These are phyloP conservation scores for Centella asiatica DNA, from an alignment of 129 eudicot genomes.

Conservation along the genomic window DNA sequence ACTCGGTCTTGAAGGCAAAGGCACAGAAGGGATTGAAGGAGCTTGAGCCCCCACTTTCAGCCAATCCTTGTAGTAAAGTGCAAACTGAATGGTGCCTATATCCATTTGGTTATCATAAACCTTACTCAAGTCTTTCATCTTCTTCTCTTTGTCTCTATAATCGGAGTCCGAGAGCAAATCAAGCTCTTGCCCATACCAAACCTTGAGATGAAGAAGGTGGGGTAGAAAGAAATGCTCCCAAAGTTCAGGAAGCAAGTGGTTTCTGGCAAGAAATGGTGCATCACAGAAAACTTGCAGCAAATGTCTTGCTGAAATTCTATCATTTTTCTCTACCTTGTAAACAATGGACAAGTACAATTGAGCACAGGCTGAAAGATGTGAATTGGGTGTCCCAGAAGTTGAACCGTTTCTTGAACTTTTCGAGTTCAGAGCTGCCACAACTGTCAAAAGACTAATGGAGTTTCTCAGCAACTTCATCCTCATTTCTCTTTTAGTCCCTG, in stretches of 20 bases:
- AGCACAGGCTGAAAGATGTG: constrained; percentile 61
- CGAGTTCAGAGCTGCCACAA: constrained; percentile 42
- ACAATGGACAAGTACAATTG: constrained; percentile 63
- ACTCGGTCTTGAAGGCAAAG: constrained; percentile 44
- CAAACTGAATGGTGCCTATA: constrained; percentile 53
- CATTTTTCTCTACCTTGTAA: constrained; percentile 60
- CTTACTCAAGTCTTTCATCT: constrained; percentile 29
- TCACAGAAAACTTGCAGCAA: constrained; percentile 59
- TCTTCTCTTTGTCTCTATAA: constrained; percentile 29
- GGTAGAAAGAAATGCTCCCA: constrained; percentile 88
- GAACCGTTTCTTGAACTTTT: constrained; percentile 33
- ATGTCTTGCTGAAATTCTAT: constrained; percentile 49
- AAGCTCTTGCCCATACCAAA: constrained; percentile 44
- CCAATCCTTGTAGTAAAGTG: constrained; percentile 71
- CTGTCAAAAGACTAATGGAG: constrained; percentile 44
- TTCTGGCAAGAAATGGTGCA: constrained; percentile 56
- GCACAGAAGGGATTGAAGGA: constrained; percentile 63
- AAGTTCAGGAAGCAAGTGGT: constrained; percentile 61
- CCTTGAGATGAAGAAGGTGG: constrained; percentile 64
- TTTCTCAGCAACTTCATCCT: constrained; percentile 33
- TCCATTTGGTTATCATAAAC: constrained; percentile 47
- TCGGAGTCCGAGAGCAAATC: constrained; percentile 28
- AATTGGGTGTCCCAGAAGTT: constrained; percentile 36
- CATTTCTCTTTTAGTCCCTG: constrained; percentile 36
- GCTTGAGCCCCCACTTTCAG: constrained; percentile 60